phyloP scores from a whole-genome alignment of 345 rosid genomes.

The Melaleuca quinquenervia region DNA sequence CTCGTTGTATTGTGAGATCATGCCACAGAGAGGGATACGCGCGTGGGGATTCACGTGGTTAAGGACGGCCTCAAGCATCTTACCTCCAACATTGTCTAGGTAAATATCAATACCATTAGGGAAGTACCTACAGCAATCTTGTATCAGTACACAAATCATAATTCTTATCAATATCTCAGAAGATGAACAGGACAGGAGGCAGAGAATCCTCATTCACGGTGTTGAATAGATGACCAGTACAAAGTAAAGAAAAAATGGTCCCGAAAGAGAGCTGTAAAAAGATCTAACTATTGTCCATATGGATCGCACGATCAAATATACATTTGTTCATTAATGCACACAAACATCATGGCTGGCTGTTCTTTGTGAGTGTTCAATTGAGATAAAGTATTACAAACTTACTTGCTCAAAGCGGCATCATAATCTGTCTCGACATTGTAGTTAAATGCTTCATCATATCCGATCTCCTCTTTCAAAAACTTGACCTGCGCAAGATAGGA shows the following conservation, averaged over 20 bases:
- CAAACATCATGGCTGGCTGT: not conserved
- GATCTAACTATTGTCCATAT: not conserved
- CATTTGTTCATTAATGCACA: not conserved
- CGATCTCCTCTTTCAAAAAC: not conserved
- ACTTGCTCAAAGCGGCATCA: slow-evolving; percentile 1
- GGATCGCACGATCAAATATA: not conserved
- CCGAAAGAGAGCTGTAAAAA: not conserved
- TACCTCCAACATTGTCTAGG: slow-evolving; percentile 47
- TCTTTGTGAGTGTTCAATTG: not conserved
- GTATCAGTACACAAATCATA: not conserved
- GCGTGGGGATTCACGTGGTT: slow-evolving; percentile 29
- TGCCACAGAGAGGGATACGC: slow-evolving; percentile 28
- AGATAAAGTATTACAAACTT: not conserved
- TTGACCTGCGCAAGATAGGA: not conserved
- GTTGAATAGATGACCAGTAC: not conserved
- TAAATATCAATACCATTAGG: slow-evolving; percentile 39
- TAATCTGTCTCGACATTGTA: not conserved
- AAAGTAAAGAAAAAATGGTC: not conserved
- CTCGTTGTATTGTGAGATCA: slow-evolving; percentile 45
- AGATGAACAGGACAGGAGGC: not conserved
- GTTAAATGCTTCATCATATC: not conserved
- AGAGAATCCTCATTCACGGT: not conserved
- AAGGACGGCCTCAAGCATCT: slow-evolving; percentile 47
- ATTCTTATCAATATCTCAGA: not conserved
- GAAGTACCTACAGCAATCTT: slow-evolving; percentile 12